Evolutionary conservation across 2,329 filamentous ascomycete species (phyloP).

Genomic region (Fusarium oligoseptatum): DNA sequence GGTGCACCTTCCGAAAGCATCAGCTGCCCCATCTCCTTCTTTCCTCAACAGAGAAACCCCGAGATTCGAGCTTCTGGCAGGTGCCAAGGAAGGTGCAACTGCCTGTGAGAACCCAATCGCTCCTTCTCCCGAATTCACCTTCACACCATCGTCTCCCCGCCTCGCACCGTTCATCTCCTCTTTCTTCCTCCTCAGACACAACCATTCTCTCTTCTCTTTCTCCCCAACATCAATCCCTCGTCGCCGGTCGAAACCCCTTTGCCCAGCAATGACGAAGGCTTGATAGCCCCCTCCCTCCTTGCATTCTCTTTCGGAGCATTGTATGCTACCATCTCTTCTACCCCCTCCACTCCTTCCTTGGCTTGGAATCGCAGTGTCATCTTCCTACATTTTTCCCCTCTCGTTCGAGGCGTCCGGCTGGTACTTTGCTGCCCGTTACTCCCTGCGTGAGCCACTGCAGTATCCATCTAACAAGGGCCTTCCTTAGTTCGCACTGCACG

Average conservation of each 20-base stretch:
- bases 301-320: conserved; percentile 19
- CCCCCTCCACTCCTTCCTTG: conserved; percentile 12
- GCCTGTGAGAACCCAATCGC: conserved; percentile 2
- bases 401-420: conserved; percentile 10
- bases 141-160: background rate
- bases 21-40: background rate
- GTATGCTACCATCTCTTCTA: conserved; percentile 12
- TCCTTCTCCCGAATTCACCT: conserved; percentile 7
- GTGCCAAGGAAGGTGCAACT: conserved; percentile 20
- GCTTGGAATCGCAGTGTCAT: conserved; percentile 20
- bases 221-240: conserved; percentile 11
- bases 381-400: conserved; percentile 1
- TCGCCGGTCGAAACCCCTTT: conserved; percentile 9
- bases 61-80: background rate
- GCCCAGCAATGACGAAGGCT: conserved; percentile 23
- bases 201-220: conserved; percentile 1
- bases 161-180: conserved; percentile 8
- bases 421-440: conserved; percentile 12
- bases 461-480: conserved; percentile 49
- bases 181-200: conserved; percentile 3
- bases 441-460: conserved; percentile 23
- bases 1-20: background rate
- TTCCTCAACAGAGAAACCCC: background rate
- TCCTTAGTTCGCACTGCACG: conserved; percentile 43
- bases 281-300: conserved; percentile 32